Evolutionary conservation across 352 stramenopile species (phyloP).

Genomic region (Phytophthora uliginosa): DNA sequence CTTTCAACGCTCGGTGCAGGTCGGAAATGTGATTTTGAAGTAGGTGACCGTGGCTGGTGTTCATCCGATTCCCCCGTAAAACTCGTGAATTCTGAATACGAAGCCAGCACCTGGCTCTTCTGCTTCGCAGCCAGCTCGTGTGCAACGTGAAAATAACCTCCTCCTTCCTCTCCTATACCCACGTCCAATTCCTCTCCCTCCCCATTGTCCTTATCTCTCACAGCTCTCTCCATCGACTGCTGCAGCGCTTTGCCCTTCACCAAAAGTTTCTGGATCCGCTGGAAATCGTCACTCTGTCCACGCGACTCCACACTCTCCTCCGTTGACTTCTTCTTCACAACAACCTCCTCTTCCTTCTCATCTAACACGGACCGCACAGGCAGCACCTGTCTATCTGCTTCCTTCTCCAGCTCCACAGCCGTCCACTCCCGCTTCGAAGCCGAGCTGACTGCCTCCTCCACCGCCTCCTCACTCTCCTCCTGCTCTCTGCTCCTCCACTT

Average conservation of each 20-base stretch:
- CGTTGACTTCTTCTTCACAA: not conserved
- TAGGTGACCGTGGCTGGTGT: not conserved
- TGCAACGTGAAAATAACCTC: not conserved
- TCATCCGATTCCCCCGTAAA: not conserved
- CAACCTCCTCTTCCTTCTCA: not conserved
- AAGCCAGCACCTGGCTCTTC: not conserved
- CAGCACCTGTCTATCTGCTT: not conserved
- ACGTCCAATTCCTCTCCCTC: not conserved
- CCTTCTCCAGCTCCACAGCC: not conserved
- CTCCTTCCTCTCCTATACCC: not conserved
- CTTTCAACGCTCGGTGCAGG: not conserved
- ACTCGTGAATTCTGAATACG: not conserved
- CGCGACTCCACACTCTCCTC: not conserved
- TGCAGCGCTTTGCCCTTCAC: constrained; percentile 57
- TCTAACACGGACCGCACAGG: not conserved
- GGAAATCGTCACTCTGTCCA: constrained; percentile 1
- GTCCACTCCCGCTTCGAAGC: constrained; percentile 1
- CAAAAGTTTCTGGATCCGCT: constrained; percentile 43
- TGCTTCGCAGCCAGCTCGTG: not conserved
- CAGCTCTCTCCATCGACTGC: constrained; percentile 55
- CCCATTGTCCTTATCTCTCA: constrained; percentile 15
- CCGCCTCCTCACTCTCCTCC: not conserved
- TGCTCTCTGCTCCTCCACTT: not conserved
- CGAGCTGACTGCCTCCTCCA: not conserved
- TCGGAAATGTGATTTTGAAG: not conserved